Percentiles rank a stretch among this genome's conserved stretches.
Conservation (phyloP, 306 rosid genomes). For the Medicago truncatula region DNA sequence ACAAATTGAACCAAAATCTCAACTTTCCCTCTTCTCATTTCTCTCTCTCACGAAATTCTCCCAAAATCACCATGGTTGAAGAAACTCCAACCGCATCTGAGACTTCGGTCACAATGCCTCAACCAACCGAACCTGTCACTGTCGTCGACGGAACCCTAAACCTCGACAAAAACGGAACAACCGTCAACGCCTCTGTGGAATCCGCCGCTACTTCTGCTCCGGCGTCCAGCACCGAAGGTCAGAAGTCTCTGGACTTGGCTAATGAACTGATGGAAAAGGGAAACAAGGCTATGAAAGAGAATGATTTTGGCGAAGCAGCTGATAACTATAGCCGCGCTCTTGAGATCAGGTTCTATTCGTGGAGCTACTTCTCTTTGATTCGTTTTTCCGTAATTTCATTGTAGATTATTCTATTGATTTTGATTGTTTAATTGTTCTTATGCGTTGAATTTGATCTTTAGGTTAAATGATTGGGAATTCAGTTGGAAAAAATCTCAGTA, state of each 20-base stretch:
- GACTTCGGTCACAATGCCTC: conserved; percentile 50
- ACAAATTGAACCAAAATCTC: not conserved
- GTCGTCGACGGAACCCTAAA: conserved; percentile 48
- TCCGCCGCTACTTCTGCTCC: conserved; percentile 51
- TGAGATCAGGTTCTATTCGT: conserved; percentile 75
- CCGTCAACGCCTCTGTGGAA: conserved; percentile 54
- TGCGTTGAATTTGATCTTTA: not conserved
- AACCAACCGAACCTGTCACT: conserved; percentile 20
- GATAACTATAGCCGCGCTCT: conserved; percentile 94
- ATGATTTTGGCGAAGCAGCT: conserved; percentile 74
- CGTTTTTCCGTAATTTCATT: not conserved
- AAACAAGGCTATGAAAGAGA: conserved; percentile 65
- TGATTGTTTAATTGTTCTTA: not conserved
- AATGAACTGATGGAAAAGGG: conserved; percentile 78
- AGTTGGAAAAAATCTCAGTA: not conserved
- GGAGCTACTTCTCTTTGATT: conserved; percentile 6
- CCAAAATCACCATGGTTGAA: conserved; percentile 58
- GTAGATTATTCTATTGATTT: not conserved
- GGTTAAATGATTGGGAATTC: conserved; percentile 5
- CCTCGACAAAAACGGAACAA: conserved; percentile 43
- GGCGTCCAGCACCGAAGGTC: conserved; percentile 48
- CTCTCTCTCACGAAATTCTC: conserved; percentile 6
- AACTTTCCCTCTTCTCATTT: not conserved
- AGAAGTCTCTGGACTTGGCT: conserved; percentile 60
- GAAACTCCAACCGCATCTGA: conserved; percentile 60